Evolutionary conservation across 1,284 basidiomycete genomes (phyloP).

Genomic region (Ganoderma boninense): DNA sequence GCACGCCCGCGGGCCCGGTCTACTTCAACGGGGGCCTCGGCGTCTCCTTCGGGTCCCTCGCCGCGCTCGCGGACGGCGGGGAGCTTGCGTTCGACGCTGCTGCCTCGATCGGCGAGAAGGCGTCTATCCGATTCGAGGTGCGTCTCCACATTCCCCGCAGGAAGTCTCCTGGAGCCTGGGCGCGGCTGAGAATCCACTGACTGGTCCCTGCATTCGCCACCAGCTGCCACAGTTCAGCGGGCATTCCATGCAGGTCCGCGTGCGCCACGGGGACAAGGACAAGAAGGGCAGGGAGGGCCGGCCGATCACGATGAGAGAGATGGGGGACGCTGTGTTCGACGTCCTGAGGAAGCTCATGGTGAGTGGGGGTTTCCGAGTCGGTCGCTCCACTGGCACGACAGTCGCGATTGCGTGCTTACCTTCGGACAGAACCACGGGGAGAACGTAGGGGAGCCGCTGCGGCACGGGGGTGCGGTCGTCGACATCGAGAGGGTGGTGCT

Average conservation of each 20-base stretch:
- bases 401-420: no score
- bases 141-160: no score
- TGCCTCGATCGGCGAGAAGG: constrained; percentile 8
- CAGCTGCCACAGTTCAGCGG: constrained; percentile 3
- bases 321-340: no score
- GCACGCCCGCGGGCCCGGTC: neutral
- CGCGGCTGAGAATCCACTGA: no score
- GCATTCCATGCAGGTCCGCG: constrained; percentile 7
- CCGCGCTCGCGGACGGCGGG: neutral
- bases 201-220: neutral
- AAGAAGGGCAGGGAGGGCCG: no score
- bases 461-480: neutral
- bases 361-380: no score
- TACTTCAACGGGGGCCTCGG: constrained; percentile 1
- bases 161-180: neutral
- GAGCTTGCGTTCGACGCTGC: constrained; percentile 1
- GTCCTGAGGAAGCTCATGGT: no score
- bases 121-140: constrained; percentile 1
- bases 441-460: no score
- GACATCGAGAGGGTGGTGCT: constrained; percentile 4
- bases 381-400: no score
- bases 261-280: no score
- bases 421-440: no score
- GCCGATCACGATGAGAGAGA: no score
- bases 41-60: neutral